phyloP scores from a whole-genome alignment of 176 grass and related monocot genomes.

The Avena atlantica region DNA sequence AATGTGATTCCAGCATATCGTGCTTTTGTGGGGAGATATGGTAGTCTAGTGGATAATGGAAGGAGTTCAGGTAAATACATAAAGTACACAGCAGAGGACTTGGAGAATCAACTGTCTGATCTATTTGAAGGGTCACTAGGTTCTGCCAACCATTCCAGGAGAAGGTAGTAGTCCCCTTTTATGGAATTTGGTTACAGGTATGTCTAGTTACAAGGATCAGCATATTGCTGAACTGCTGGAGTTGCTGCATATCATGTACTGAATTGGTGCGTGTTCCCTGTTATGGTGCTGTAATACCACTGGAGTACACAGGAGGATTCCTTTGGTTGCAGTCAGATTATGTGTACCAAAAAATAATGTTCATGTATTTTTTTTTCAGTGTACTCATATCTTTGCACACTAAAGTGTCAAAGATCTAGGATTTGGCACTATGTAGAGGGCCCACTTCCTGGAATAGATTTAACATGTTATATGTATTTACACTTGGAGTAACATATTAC shows the following conservation, averaged over 20 bases:
- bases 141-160: constrained; percentile 65
- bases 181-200: constrained; percentile 53
- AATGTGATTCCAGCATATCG: constrained; percentile 95
- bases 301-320: constrained; percentile 20
- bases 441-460: constrained; percentile 21
- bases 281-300: constrained; percentile 41
- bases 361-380: constrained; percentile 44
- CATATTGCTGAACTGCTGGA: constrained; percentile 38
- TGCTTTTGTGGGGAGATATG: constrained; percentile 87
- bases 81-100: constrained; percentile 86
- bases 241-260: constrained; percentile 13
- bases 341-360: constrained; percentile 47
- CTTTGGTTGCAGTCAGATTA: constrained; percentile 41
- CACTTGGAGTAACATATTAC: constrained; percentile 10
- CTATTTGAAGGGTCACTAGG: constrained; percentile 83
- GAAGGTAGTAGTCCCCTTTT: constrained; percentile 53
- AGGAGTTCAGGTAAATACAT: constrained; percentile 74
- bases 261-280: constrained; percentile 31
- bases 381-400: constrained; percentile 34
- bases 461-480: constrained; percentile 12
- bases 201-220: constrained; percentile 41
- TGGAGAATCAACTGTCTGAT: constrained; percentile 83
- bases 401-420: neutral
- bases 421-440: constrained; percentile 11
- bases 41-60: constrained; percentile 75